Evolutionary conservation across 495 filamentous ascomycete genomes (phyloP).

Genomic region (Hypoxylon fuscum): DNA sequence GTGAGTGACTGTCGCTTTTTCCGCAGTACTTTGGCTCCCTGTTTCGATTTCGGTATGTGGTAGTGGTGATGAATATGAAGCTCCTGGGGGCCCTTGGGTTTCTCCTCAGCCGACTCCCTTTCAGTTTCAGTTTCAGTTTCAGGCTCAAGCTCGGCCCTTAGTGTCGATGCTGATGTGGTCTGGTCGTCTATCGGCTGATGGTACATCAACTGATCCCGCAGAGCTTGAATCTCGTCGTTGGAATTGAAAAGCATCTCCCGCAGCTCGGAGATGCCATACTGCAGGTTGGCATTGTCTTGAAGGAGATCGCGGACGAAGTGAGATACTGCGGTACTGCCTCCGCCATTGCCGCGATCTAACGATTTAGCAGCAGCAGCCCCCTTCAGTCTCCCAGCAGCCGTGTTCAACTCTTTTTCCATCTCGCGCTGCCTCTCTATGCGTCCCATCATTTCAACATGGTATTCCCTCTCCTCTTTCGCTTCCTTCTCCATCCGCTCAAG

Average conservation of each 20-base stretch:
- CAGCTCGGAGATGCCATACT: slow-evolving; percentile 87
- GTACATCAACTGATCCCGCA: slow-evolving; percentile 82
- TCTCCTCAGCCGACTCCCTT: slow-evolving; percentile 45
- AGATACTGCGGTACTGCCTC: slow-evolving; percentile 74
- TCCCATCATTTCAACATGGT: slow-evolving; percentile 80
- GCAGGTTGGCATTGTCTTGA: slow-evolving; percentile 92
- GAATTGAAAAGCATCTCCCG: slow-evolving; percentile 90
- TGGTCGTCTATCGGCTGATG: slow-evolving; percentile 72
- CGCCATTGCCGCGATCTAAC: slow-evolving; percentile 59
- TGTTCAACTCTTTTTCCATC: slow-evolving; percentile 79
- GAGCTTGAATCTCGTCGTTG: slow-evolving; percentile 89
- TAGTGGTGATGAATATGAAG: slow-evolving; percentile 95
- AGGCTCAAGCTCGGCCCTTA: slow-evolving; percentile 79
- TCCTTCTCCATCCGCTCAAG: slow-evolving; percentile 90
- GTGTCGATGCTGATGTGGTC: slow-evolving; percentile 55
- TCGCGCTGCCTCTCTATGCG: slow-evolving; percentile 79
- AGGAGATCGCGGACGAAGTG: slow-evolving; percentile 96
- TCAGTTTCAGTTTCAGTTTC: no score
- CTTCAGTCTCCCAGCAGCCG: slow-evolving; percentile 78
- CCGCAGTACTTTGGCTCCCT: slow-evolving; percentile 70
- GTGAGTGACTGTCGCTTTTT: slow-evolving; percentile 73
- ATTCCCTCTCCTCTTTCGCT: slow-evolving; percentile 79
- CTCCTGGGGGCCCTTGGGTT: slow-evolving; percentile 68
- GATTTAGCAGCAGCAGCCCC: slow-evolving; percentile 75
- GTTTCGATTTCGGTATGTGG: slow-evolving; percentile 70